Evolutionary conservation across 371 early-diverging fungal species (phyloP).

Genomic region (Mucor sp.): DNA sequence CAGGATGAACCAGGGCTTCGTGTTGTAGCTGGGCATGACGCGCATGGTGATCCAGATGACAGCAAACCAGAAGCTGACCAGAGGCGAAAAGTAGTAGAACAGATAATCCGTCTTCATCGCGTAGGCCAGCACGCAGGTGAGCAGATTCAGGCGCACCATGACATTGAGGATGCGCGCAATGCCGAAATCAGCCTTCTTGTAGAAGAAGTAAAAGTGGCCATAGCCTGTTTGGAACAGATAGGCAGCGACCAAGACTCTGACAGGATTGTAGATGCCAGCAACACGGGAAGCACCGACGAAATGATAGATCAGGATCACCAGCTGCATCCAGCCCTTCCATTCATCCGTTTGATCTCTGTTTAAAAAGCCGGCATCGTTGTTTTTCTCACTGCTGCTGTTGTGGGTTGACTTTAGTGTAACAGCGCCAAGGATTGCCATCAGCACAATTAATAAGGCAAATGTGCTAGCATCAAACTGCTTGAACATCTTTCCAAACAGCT

Average conservation of each 20-base stretch:
- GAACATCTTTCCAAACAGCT: constrained; percentile 66
- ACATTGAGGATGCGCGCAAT: constrained; percentile 60
- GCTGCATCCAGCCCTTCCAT: constrained; percentile 90
- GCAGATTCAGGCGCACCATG: constrained; percentile 69
- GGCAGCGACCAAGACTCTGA: constrained; percentile 72
- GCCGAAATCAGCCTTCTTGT: constrained; percentile 69
- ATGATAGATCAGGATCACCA: constrained; percentile 76
- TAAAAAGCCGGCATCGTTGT: constrained; percentile 60
- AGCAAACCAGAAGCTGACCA: constrained; percentile 73
- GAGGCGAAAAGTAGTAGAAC: constrained; percentile 77
- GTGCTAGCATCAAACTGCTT: constrained; percentile 52
- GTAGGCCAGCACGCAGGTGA: constrained; percentile 66
- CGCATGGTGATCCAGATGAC: constrained; percentile 71
- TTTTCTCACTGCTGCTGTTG: constrained; percentile 48
- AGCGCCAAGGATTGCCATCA: constrained; percentile 47
- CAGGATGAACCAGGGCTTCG: constrained; percentile 45
- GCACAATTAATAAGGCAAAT: constrained; percentile 45
- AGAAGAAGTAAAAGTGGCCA: constrained; percentile 73
- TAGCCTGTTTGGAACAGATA: constrained; percentile 85
- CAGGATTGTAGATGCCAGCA: constrained; percentile 68
- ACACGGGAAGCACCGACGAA: constrained; percentile 66
- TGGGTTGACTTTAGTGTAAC: constrained; percentile 42
- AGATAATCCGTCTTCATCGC: constrained; percentile 69
- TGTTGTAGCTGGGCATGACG: constrained; percentile 46
- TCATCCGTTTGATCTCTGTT: constrained; percentile 79